Base-by-base conservation (phyloP, 805 yeast genomes). In the Candida berthetii region DNA sequence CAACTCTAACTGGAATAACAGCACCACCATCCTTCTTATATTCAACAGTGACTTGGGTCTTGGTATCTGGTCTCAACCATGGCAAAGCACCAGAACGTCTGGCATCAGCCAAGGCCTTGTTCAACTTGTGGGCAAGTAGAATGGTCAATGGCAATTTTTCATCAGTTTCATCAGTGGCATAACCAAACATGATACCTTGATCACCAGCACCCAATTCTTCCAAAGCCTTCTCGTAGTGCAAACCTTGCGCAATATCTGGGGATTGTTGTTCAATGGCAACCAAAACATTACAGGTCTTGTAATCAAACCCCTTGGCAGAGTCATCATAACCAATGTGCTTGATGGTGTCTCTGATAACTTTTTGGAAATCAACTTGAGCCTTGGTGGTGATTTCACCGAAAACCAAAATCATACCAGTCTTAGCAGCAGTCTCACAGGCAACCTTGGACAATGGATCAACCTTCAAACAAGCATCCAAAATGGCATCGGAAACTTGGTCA, bases 131-230 rank as follows among this genome's bases (percentile, higher is more conserved):
- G 47, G 98, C 82, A 64, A 93, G 80, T 57, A 93, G 71, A 50
- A 93, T 80, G 57, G 99, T 93, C 72, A 93, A 80, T 60, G 99
- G 99, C 60, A 93, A 76, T 67, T 85, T 82, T 77, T 93, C 98
- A 65, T 91, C 96, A 58, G 99, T 90, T 78, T 93, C 99, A 62
- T 93, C 96, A 49, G 98, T 83, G 58, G 99, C 99, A 71, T 93
- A 93, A 71, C 99, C 99, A 66, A 93, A 93, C 99, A 93, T 93
- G 68, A 93, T 93, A 84, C 99, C 99, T 74, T 93, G 99, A 76
- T 93, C 99, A 82, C 99, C 99, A 53, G 99, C 99, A 70, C 99
- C 99, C 62, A 93, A 81, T 46, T 93, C 95, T 78, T 93, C 99
- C 52, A 93, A 75, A 42, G 85, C 96, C 73, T 83, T 79, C 62